Base-by-base conservation (phyloP, 2,329 filamentous ascomycete species). In the Aspergillus hiratsukae region DNA sequence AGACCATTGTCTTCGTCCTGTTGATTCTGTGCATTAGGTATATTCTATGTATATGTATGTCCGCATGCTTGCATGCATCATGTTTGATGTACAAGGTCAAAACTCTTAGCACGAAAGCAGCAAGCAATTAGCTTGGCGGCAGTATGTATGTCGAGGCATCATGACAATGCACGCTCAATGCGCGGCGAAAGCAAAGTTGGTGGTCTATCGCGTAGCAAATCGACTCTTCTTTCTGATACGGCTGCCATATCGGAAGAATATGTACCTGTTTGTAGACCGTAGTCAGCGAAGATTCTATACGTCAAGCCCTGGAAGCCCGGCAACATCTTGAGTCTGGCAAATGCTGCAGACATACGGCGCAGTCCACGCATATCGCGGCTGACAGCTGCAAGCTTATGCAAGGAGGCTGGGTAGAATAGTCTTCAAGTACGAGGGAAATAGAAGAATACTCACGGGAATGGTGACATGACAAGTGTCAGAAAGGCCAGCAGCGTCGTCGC, bases 401-500 rank as follows among this genome's bases (percentile, higher is more conserved):
- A 46, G 43, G 43, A 46, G 43, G 43, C 14, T 27, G 43, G 14
- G 31, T 37, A 35, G 31, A 17, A 49, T 37, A 14, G 14, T 7
- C 31, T 37, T 29, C 14, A 17, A 7, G 31, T 37, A 58, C n/a
- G 27, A 27, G 21, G 7, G 28, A 43, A 23, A 40, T 28, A 43
- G 10, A 28, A 19, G 28, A 50, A 29, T 14, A 75, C 75, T 68
- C 68, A 78, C 75, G 77, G 77, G 52, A 78, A 78, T 23, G 76
- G 76, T 41, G 71, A 61, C 75, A 78, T 78, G 49, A 63, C 66
- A 41, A 78, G 64, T 19, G 75, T 77, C 43, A 79, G 60, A 56
- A 78, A 77, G 11, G 70, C 77, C 10, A 78, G 64, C 10, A 79
- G 63, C 5, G 73, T 70, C 11, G 75, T 76, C 25, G 76, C 77